Evolutionary conservation across 2,329 filamentous ascomycete species (phyloP), one percentile per base, ranked within the genome.

Genomic region (Bipolaris sorokiniana): DNA sequence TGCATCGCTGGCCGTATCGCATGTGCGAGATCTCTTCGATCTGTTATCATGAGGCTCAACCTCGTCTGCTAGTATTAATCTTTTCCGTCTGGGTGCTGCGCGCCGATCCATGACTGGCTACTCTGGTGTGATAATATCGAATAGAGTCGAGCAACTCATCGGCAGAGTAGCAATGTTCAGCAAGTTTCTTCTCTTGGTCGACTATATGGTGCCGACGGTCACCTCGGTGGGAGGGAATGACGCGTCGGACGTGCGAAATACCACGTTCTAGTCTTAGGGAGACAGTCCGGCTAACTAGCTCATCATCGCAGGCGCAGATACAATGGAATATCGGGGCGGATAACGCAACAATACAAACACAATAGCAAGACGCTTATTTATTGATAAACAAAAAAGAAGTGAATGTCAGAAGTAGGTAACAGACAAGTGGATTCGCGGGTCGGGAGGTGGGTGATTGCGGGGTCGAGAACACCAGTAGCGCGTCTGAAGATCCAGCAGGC

Each of bases 391-490:
- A 54, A 28, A 44, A 47, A 34, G 23, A n/a, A 28, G 44, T 26
- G 36, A 49, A n/a, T 20, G 20, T 3, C 38, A 38, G 34, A 46
- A 41, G 38, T n/a, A 45, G 36, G 37, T 33, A 48, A 48, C 34
- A 36, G 50, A 50, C 47, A 56, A 34, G 54, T 41, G 53, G 53
- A 44, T 26, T 49, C 16, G 38, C 47, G 40, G 28, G 50, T 42
- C 50, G 36, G 44, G 37, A 54, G 45, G 38, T 45, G 54, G 45
- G 38, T 48, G 51, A 51, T 54, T 64, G 63, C 56, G 63, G 61
- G 63, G 63, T 64, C 51, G 34, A 31, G 31, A 45, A 22, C 51
- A 36, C 13, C 20, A 47, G 51, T 56, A 56, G 54, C 54, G 54
- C 40, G 50, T 46, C 34, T 42, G 22, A 49, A 18, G 51, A 41